Base-by-base conservation (phyloP, 2,329 filamentous ascomycete species). In the Colletotrichum chlorophyti region DNA sequence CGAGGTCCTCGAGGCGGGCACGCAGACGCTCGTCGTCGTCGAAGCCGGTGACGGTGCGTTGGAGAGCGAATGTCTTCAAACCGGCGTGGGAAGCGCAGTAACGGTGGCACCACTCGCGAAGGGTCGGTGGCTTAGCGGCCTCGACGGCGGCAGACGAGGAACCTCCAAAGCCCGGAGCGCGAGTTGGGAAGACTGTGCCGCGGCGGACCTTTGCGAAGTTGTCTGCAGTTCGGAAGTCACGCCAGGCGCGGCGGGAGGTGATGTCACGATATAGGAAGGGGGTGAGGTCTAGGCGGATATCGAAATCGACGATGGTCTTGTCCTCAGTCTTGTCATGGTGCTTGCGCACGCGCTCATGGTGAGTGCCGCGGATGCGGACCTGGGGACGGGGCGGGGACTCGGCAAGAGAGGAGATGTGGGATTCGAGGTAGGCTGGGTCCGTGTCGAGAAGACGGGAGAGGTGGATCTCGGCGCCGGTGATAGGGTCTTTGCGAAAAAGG, bases 31-130 rank as follows among this genome's bases (percentile, higher is more conserved):
- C 70, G 1, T 77, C 76, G 53, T 81, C 77, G 67, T 92, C 83
- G 69, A 90, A 83, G 19, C 89, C 88, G 0, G 77, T 70, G 45
- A 91, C 76, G 27, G 72, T 72, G 8, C 84, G 77, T 62, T 75
- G 73, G 17, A 88, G 71, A 2, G 72, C 67, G 62, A 89, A 85
- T 40, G 72, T 77, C 67, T 88, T 88, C 29, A 91, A 76, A 8
- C 76, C 75, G 1, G 84, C 78, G 19, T 77, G 74, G 63, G 81
- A 85, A 3, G 81, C 81, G 65, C 84, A 87, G 72, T 85, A 93
- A 34, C 82, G 80, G 57, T 88, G 83, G 65, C 88, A 91, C 89
- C 90, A 93, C 58, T 87, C 82, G 8, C 42, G 57, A 15, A 67
- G 60, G 6, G 47, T 58, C 6, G 61, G 54, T 5, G 46, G 53